Evolutionary conservation across 1,284 basidiomycete genomes (phyloP), one percentile per base, ranked within the genome.

Genomic region (Amylostereum chailletii): DNA sequence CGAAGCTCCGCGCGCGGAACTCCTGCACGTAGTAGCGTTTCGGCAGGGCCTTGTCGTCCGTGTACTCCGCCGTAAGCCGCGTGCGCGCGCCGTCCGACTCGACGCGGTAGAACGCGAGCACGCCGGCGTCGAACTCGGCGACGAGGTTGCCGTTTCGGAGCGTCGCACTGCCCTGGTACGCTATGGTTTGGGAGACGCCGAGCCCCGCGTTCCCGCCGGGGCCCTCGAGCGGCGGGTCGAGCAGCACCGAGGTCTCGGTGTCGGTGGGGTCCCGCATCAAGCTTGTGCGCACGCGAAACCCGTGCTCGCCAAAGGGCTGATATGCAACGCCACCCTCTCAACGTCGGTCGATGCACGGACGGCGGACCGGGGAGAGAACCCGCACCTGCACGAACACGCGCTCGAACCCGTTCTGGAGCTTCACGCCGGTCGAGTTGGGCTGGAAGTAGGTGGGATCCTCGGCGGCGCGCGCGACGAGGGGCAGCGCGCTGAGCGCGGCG

Each of bases 181-280:
- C 62, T 10, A 69, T 51, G 2, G 57, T 55, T 31, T 65, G 62
- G 49, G 67, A 65, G 51, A 67, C 63, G 5, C 58, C 48, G 27
- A 71, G 62, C 3, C 63, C 68, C 46, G 57, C 55, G 3, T 58
- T 55, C 2, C 65, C 66, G 0, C 67, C 67, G 6, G 68, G 67
- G 6, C 68, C 68, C 57, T 68, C 66, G 34, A 71, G 51, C 1
- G 68, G 68, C 27, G 69, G 68, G 51, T 71, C 69, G 45, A 71
- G 58, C 7, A 71, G 53, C 42, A 67, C 63, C 26, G 66, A 69
- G 10, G 61, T 60, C 50, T 70, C 68, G 26, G 53, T 55, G 4
- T 68, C 68, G 2, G 68, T 67, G 19, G 68, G 68, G 52, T 70
- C 69, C 19, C 65, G 60, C 54, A 70, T 58, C 39, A 70, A 58